Percentiles rank a stretch among this genome's conserved stretches.
Evolutionary conservation across 129 eudicot species (phyloP).

Genomic region (Artemisia argyi): DNA sequence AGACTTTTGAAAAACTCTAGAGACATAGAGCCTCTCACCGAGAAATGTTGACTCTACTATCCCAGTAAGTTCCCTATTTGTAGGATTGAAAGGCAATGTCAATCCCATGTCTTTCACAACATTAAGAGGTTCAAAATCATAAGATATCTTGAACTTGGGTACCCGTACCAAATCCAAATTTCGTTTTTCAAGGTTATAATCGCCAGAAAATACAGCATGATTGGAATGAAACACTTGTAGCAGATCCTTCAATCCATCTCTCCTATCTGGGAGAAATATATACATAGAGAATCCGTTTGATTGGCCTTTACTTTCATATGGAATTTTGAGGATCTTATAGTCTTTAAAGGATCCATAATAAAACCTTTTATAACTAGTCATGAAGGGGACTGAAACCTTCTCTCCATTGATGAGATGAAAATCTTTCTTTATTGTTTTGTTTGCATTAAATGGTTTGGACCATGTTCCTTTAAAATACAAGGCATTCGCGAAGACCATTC

Average conservation of each 20-base stretch:
- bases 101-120: neutral
- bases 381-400: neutral
- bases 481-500: neutral
- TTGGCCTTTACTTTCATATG: neutral
- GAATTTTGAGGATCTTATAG: neutral
- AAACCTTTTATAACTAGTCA: neutral
- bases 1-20: no score
- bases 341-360: neutral
- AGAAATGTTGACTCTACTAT: neutral
- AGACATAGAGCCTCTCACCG: no score
- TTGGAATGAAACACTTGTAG: neutral
- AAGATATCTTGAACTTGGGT: constrained; percentile 3
- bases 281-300: neutral
- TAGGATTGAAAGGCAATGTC: neutral
- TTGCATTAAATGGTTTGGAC: neutral
- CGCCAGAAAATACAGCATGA: neutral
- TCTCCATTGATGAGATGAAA: neutral
- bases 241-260: neutral
- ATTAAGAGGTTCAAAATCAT: neutral
- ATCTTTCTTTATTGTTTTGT: neutral
- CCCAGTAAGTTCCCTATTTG: neutral
- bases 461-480: neutral
- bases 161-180: neutral
- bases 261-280: neutral
- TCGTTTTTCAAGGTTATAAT: neutral